Percentiles rank a stretch among this genome's conserved stretches.
Conservation (phyloP, 768 basidiomycete genomes). For the Mycena vulgaris region DNA sequence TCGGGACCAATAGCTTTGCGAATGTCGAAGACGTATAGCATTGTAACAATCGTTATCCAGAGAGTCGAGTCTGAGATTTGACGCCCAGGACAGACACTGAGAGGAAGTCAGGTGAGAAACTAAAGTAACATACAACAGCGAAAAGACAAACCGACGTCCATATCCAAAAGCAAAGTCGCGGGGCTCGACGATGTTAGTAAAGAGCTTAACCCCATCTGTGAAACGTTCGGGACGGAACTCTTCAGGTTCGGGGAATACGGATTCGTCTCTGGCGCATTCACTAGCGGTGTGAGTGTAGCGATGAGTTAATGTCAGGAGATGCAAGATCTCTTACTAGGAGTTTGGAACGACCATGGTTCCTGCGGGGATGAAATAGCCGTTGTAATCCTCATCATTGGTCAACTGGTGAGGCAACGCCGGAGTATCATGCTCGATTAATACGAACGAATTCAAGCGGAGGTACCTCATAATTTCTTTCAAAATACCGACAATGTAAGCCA, state of each 20-base stretch:
- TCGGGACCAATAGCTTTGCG: constrained; percentile 17
- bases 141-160: constrained; percentile 18
- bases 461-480: constrained; percentile 15
- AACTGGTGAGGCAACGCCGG: constrained; percentile 14
- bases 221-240: constrained; percentile 20
- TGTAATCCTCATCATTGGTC: constrained; percentile 13
- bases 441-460: constrained; percentile 11
- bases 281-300: constrained; percentile 12
- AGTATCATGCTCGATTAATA: constrained; percentile 10
- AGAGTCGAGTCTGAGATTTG: constrained; percentile 15
- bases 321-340: constrained; percentile 11
- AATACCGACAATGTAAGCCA: constrained; percentile 13
- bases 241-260: too few species aligned
- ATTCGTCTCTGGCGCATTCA: constrained; percentile 18
- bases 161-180: constrained; percentile 19
- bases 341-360: constrained; percentile 17
- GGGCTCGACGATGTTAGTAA: constrained; percentile 14
- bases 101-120: constrained; percentile 11
- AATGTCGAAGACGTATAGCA: constrained; percentile 18
- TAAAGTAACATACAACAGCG: constrained; percentile 10
- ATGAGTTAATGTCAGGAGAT: constrained; percentile 13
- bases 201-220: constrained; percentile 16
- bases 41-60: constrained; percentile 17
- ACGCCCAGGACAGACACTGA: constrained; percentile 18
- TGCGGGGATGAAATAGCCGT: constrained; percentile 17